Conservation (phyloP, 371 early-diverging fungal genomes). For the Coelomomyces lativittatus region DNA sequence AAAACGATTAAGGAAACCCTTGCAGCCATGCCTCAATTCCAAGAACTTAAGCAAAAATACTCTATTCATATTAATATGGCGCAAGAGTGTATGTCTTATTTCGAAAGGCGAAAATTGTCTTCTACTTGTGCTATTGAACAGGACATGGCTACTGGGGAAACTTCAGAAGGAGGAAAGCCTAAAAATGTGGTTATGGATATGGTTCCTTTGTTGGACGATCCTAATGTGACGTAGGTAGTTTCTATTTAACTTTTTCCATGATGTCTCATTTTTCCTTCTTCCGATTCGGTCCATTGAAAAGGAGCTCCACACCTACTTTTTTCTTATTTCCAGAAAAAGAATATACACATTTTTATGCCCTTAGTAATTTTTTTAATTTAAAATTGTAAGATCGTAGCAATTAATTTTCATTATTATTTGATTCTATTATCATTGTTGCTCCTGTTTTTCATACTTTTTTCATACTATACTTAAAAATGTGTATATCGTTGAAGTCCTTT, state of each 20-base stretch:
- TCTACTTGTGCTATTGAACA: constrained; percentile 61
- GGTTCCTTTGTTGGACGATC: constrained; percentile 60
- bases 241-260: not conserved
- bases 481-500: too few relatives aligned
- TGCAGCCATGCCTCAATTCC: constrained; percentile 74
- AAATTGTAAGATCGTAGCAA: too few relatives aligned
- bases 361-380: too few relatives aligned
- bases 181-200: constrained; percentile 61
- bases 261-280: too few relatives aligned
- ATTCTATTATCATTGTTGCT: too few relatives aligned
- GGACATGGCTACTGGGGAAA: constrained; percentile 76
- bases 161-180: constrained; percentile 54
- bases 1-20: constrained; percentile 76
- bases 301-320: too few relatives aligned
- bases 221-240: constrained; percentile 20
- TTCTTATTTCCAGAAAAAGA: too few relatives aligned
- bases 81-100: constrained; percentile 63
- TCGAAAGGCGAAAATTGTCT: constrained; percentile 50
- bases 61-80: constrained; percentile 80
- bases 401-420: too few relatives aligned
- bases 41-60: constrained; percentile 73
- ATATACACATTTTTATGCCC: too few relatives aligned
- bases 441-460: too few relatives aligned
- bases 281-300: too few relatives aligned
- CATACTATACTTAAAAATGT: too few relatives aligned